Evolutionary conservation across 2,329 filamentous ascomycete species (phyloP), one percentile per base, ranked within the genome.

Genomic region (Aspergillus brasiliensis): DNA sequence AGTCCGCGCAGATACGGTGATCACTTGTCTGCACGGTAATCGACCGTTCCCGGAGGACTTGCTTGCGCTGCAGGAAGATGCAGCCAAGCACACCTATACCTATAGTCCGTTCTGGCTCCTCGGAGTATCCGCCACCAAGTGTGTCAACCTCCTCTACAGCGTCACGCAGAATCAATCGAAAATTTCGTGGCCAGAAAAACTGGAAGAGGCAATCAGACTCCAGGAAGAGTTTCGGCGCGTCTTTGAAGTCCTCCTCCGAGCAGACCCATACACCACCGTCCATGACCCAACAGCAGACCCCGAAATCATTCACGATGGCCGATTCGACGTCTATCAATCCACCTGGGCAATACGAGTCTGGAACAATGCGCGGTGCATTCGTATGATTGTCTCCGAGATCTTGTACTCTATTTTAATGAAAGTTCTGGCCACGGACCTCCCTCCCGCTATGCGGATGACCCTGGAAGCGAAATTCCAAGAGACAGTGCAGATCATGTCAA

Each of bases 1-100:
- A 51, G 68, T 70, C 8, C 67, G 69, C 10, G 62, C 67, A 3
- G 69, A 71, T 56, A 51, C 69, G 49, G 40, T 62, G 5, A 40
- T 61, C 40, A 62, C 62, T 34, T 69, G 66, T 54, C 13, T 67
- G 7, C 62, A 66, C 37, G 21, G 10, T 4, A 31, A 27, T 19
- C 37, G 60, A 17, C 65, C 65, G 2, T 66, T 69, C 17, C 64
- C 66, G 1, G 21, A 55, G 28, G 65, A 67, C 10, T 53, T 70
- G 48, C 34, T 21, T 6, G 61, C 59, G 51, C 51, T 70, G 17
- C 64, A 68, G 23, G 65, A 66, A 25, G 66, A 66, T 37, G 67
- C 66, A 1, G 25, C 56, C n/a, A 66, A 60, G 6, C 40, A 67
- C 17, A 47, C 58, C 2, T 58, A 63, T 38, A 13, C 62, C 2